Evolutionary conservation across 2,329 filamentous ascomycete genomes (phyloP).

Genomic region (Penicillium sp.): DNA sequence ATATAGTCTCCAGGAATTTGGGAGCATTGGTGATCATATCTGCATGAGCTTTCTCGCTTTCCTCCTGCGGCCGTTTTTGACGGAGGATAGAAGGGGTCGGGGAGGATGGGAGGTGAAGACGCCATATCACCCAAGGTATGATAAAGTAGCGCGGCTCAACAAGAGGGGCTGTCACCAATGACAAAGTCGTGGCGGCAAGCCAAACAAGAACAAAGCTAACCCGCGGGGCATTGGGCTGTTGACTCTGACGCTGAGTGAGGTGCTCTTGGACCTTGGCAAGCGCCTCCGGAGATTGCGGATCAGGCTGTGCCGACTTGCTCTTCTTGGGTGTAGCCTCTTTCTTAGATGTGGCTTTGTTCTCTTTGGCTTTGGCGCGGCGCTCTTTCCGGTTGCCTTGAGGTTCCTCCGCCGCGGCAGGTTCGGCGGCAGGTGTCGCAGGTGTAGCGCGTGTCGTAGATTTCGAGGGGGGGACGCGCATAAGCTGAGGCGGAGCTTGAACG

Average conservation of each 20-base stretch:
- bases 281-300: constrained; percentile 32
- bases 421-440: constrained; percentile 14
- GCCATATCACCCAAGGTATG: constrained; percentile 91
- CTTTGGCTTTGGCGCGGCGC: constrained; percentile 30
- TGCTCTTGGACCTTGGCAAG: constrained; percentile 35
- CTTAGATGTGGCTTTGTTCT: constrained; percentile 15
- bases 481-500: constrained; percentile 23
- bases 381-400: constrained; percentile 27
- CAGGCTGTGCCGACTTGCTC: constrained; percentile 18
- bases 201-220: constrained; percentile 63
- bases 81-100: constrained; percentile 37
- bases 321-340: constrained; percentile 12
- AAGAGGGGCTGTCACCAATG: constrained; percentile 83
- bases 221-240: constrained; percentile 35
- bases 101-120: constrained; percentile 70
- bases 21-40: constrained; percentile 34
- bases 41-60: constrained; percentile 29
- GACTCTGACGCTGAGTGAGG: constrained; percentile 35
- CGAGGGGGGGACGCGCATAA: constrained; percentile 23
- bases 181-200: constrained; percentile 73
- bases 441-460: neutral
- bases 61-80: constrained; percentile 26
- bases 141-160: constrained; percentile 98
- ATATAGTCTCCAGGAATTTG: constrained; percentile 57
- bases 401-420: constrained; percentile 21